Base-by-base conservation (phyloP, 306 rosid species). In the Cicer judaicum region DNA sequence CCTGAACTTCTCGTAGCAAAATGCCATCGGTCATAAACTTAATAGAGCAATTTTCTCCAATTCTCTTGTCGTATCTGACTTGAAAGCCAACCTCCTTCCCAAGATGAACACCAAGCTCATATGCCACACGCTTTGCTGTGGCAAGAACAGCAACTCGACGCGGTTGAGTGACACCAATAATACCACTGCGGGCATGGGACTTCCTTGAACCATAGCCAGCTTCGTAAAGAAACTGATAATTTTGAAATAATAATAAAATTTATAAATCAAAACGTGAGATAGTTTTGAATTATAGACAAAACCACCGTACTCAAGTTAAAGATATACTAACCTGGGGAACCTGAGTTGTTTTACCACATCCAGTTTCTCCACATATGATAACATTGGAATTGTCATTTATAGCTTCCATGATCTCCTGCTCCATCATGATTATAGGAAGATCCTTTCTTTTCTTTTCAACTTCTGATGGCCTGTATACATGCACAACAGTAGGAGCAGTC, bases 341-440 rank as follows among this genome's bases (percentile, higher is more conserved):
- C 88, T 93, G 98, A 67, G 98, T 93, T 40, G 97, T 93, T 93
- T 93, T 93, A 79, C 98, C 98, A 88, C 98, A 93, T 65, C 98
- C 96, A 80, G 98, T 93, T 79, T 93, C 97, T 89, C 98, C 98
- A 39, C 98, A 93, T 79, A 93, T 76, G 80, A 93, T 93, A 59
- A 93, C 91, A 83, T 75, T 84, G n/a, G 92, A 81, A 74, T 83
- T 72, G 19, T 91, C 84, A 85, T 80, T 88, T 57, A 93, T 76
- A 69, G 98, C 97, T 86, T 93, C 97, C 98, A 91, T 91, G 55
- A 93, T 91, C 90, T 93, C 98, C 70, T 93, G 98, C 83, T 93
- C 96, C 98, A 91, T 91, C 98, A 93, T 91, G 72, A 93, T 83
- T 56, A 93, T 91, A n/a, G 98, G 98, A 44, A 93, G 92, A 85